A percentile compares a stretch with the other conserved stretches of the same genome.
These are phyloP conservation scores for Sporobolomyces phaffii DNA, from an alignment of 768 basidiomycete species.

Conservation along the genomic window DNA sequence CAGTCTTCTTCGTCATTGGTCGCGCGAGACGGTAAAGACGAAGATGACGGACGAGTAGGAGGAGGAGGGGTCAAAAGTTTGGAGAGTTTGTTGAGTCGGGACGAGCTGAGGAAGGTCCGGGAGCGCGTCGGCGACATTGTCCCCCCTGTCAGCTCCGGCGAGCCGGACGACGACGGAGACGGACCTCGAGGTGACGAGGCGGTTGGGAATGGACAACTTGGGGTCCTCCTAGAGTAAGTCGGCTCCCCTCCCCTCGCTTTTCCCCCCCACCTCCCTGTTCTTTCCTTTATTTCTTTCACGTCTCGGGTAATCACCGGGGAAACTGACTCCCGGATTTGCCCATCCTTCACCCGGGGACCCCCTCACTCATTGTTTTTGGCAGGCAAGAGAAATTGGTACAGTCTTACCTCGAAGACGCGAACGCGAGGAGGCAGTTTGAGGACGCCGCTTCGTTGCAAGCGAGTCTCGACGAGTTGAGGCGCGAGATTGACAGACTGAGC, in stretches of 20 bases:
- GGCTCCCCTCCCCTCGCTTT: no score
- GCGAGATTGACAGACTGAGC: slow-evolving; percentile 60
- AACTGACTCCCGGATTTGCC: no score
- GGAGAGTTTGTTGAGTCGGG: slow-evolving; percentile 25
- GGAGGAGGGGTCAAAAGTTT: slow-evolving; percentile 19
- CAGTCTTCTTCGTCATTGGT: no score
- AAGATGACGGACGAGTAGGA: no score
- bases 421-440: slow-evolving; percentile 85
- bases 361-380: not conserved
- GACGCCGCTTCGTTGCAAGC: slow-evolving; percentile 77
- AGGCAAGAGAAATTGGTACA: slow-evolving; percentile 57
- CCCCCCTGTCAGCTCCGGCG: no score
- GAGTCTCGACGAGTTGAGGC: slow-evolving; percentile 74
- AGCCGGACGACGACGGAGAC: not conserved
- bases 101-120: slow-evolving; percentile 15
- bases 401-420: slow-evolving; percentile 83
- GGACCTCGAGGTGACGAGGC: not conserved
- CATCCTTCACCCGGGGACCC: no score
- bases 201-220: slow-evolving; percentile 25
- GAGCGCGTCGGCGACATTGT: slow-evolving; percentile 4
- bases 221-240: slow-evolving; percentile 42
- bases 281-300: not conserved
- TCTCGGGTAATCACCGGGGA: not conserved
- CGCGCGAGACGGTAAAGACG: no score
- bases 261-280: no score